Evolutionary conservation across 768 basidiomycete genomes (phyloP).

Genomic region (Strobilomyces confusus): DNA sequence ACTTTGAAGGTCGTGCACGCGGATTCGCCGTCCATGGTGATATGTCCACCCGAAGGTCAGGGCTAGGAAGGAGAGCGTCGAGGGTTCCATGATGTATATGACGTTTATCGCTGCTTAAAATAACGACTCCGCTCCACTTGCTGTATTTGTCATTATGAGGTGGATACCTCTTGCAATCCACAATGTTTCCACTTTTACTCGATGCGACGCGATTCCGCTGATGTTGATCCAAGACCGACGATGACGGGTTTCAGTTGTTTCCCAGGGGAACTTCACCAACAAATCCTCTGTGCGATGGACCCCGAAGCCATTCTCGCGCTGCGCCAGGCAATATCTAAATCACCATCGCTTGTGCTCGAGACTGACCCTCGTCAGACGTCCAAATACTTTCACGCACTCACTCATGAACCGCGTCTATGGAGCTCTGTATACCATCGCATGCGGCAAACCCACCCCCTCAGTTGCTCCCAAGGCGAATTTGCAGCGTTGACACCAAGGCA

Average conservation of each 20-base stretch:
- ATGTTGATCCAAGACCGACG: background rate
- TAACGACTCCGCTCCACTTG: background rate
- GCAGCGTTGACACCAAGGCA: background rate
- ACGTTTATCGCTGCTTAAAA: background rate
- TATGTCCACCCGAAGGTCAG: slow-evolving; percentile 43
- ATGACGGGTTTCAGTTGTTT: background rate
- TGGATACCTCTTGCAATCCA: background rate
- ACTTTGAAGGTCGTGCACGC: slow-evolving; percentile 47
- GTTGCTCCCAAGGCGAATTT: slow-evolving; percentile 7
- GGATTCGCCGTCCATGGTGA: slow-evolving; percentile 54
- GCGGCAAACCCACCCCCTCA: background rate
- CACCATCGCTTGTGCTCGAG: background rate
- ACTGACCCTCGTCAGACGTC: slow-evolving; percentile 6
- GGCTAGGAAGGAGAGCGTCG: slow-evolving; percentile 59
- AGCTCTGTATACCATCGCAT: background rate
- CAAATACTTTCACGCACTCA: slow-evolving; percentile 2
- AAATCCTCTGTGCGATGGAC: slow-evolving; percentile 1
- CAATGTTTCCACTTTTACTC: no score
- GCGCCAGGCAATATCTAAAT: slow-evolving; percentile 7
- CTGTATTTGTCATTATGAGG: background rate
- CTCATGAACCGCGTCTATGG: slow-evolving; percentile 4
- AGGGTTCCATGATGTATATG: no score
- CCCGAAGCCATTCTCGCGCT: slow-evolving; percentile 6
- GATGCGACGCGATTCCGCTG: background rate
- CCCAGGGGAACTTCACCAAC: slow-evolving; percentile 6